Evolutionary conservation across 1,284 basidiomycete species (phyloP).

Genomic region (Microbotryomycetes sp.): DNA sequence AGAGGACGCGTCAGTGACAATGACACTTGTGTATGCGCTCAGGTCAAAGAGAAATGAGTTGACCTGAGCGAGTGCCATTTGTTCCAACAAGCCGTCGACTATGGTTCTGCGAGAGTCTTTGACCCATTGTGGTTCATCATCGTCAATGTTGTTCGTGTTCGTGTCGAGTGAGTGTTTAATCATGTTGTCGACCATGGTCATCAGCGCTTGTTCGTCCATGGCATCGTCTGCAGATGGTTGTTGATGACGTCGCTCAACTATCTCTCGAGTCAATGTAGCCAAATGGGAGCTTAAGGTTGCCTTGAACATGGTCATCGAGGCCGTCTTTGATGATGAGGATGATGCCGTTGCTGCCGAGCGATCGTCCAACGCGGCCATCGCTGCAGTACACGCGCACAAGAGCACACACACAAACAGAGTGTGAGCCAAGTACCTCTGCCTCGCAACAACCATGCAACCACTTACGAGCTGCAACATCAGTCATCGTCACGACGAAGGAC

Average conservation of each 20-base stretch:
- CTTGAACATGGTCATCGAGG: neutral
- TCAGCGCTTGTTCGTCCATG: neutral
- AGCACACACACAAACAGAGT: too few species aligned
- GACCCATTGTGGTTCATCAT: neutral
- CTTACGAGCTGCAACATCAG: too few species aligned
- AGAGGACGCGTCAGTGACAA: constrained; percentile 5
- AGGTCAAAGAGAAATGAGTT: neutral
- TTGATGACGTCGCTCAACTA: neutral
- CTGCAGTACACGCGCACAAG: too few species aligned
- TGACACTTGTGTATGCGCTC: neutral
- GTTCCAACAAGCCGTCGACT: constrained; percentile 22
- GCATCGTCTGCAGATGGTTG: neutral
- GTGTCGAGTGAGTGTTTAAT: neutral
- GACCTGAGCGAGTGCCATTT: constrained; percentile 20
- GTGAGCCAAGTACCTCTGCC: too few species aligned
- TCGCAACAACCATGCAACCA: too few species aligned
- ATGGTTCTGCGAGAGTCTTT: constrained; percentile 11
- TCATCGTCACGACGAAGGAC: too few species aligned
- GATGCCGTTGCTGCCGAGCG: neutral
- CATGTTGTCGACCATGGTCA: neutral
- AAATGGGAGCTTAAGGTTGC: neutral
- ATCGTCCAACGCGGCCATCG: too few species aligned
- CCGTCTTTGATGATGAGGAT: neutral
- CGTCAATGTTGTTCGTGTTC: neutral
- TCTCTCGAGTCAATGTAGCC: neutral